Percentiles rank a stretch among this genome's conserved stretches.
phyloP scores from a whole-genome alignment of 2,329 filamentous ascomycete species.

The Plectosphaerella cucumerina region DNA sequence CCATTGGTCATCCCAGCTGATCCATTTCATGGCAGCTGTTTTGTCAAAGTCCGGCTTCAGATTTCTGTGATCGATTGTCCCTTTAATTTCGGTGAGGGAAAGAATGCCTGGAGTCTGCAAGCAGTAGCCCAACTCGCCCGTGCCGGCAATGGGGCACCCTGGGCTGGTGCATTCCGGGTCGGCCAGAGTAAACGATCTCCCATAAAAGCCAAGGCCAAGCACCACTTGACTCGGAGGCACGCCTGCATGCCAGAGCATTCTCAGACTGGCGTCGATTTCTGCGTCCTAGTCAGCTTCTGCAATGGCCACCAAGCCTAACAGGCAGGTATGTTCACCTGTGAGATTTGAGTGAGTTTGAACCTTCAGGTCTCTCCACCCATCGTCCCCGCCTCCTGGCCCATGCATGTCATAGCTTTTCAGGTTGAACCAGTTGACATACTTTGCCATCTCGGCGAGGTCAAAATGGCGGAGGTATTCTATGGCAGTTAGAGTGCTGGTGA shows the following conservation, averaged over 20 bases:
- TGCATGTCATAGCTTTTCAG: conserved; percentile 25
- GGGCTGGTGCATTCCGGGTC: conserved; percentile 18
- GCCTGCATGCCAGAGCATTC: conserved; percentile 43
- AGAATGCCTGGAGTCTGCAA: conserved; percentile 27
- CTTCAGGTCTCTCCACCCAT: conserved; percentile 18
- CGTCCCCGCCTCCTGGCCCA: conserved; percentile 22
- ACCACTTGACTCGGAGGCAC: conserved; percentile 32
- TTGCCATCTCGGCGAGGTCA: neutral
- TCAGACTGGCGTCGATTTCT: conserved; percentile 36
- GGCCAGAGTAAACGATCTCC: conserved; percentile 21
- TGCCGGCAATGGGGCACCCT: conserved; percentile 19
- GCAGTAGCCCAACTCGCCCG: conserved; percentile 19
- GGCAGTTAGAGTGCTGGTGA: neutral
- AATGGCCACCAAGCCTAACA: neutral
- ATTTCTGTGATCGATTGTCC: neutral
- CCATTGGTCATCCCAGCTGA: no score
- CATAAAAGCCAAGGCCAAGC: conserved; percentile 21
- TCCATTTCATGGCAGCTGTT: no score
- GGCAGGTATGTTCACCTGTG: conserved; percentile 14
- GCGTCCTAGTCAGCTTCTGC: conserved; percentile 15
- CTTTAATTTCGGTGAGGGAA: conserved; percentile 23
- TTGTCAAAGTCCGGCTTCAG: no score
- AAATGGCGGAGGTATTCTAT: neutral
- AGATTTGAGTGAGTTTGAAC: conserved; percentile 28
- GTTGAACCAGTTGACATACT: neutral